Evolutionary conservation across 2,329 filamentous ascomycete genomes (phyloP), one percentile per base, ranked within the genome.

Genomic region (Ampelomyces quisqualis): DNA sequence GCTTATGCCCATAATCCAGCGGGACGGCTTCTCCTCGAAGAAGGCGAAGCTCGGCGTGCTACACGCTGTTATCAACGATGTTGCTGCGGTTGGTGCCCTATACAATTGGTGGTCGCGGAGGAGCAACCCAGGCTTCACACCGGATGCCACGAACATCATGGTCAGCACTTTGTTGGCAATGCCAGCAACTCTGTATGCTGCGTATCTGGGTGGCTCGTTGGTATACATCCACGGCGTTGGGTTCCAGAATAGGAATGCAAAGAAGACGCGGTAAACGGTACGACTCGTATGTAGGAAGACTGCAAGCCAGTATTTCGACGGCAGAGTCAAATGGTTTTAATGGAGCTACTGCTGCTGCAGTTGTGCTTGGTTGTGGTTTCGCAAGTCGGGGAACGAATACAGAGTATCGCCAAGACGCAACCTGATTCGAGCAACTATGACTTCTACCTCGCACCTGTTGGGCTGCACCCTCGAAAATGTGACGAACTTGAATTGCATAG

Each of bases 141-240:
- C 70, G 1, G 62, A 47, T 10, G 50, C 44, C 5, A 62, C 58
- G 33, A 71, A 72, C 45, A 57, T 73, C 1, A 27, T 65, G 11
- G 48, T 71, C 1, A 71, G 70, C 48, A 57, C 58, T 14, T 38
- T 65, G 10, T 43, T 72, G 11, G 62, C 65, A 5, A 49, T 62
- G 3, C 62, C 62, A 2, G 45, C 66, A 26, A 62, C 68, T 3
- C 40, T 72, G 27, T 69, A 70, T 42, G 64, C 62, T 3, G 71
- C 71, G 9, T 71, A 70, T 42, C 58, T 75, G 4, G 73, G 73
- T 2, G 73, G 71, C 0, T 57, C 55, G 7, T 45, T 76, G 45
- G 70, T 72, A 4, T 76, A 75, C 49, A 59, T 69, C 20, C 70
- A 71, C 43, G 73, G 73, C 0, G 70, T 75, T 53, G 73, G 73